These are phyloP conservation scores for Vanrija humicola DNA, from an alignment of 1,284 basidiomycete species.

Conservation along the genomic window DNA sequence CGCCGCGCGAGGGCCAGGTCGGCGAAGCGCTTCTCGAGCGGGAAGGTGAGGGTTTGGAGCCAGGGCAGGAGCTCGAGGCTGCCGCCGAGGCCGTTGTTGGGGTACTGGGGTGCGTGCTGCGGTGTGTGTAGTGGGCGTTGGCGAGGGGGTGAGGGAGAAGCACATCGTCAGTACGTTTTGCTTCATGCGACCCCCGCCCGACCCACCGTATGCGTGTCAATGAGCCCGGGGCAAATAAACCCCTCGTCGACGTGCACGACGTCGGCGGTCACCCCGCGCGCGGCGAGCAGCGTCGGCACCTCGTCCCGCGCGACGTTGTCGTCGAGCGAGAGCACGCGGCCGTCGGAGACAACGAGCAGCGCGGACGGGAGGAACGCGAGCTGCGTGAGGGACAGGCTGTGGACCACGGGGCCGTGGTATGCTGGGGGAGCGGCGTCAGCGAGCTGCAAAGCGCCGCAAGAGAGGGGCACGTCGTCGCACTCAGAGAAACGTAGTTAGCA, in stretches of 20 bases:
- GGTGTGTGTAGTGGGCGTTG: slow-evolving; percentile 24
- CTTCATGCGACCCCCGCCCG: neutral
- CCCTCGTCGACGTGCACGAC: slow-evolving; percentile 61
- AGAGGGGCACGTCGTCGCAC: neutral
- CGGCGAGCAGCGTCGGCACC: slow-evolving; percentile 31
- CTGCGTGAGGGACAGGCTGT: slow-evolving; percentile 57
- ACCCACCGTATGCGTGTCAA: slow-evolving; percentile 82
- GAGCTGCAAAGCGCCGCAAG: neutral
- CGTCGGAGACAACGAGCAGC: slow-evolving; percentile 61
- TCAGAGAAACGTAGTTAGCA: slow-evolving; percentile 12
- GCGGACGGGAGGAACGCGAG: slow-evolving; percentile 59
- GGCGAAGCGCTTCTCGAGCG: slow-evolving; percentile 75
- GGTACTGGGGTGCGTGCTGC: slow-evolving; percentile 81
- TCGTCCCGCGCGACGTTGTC: slow-evolving; percentile 51
- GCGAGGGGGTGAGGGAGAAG: neutral
- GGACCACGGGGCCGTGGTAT: slow-evolving; percentile 67
- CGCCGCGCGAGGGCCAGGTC: slow-evolving; percentile 66
- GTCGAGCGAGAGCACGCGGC: slow-evolving; percentile 41
- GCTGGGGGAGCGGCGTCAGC: slow-evolving; percentile 40
- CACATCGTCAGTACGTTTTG: neutral
- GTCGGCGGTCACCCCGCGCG: slow-evolving; percentile 22
- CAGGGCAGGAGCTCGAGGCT: slow-evolving; percentile 75
- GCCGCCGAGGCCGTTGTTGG: slow-evolving; percentile 71
- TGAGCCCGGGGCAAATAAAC: slow-evolving; percentile 81
- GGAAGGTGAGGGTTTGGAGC: slow-evolving; percentile 83